Conservation (phyloP, 805 yeast genomes). For the Metschnikowia gelsemii region DNA sequence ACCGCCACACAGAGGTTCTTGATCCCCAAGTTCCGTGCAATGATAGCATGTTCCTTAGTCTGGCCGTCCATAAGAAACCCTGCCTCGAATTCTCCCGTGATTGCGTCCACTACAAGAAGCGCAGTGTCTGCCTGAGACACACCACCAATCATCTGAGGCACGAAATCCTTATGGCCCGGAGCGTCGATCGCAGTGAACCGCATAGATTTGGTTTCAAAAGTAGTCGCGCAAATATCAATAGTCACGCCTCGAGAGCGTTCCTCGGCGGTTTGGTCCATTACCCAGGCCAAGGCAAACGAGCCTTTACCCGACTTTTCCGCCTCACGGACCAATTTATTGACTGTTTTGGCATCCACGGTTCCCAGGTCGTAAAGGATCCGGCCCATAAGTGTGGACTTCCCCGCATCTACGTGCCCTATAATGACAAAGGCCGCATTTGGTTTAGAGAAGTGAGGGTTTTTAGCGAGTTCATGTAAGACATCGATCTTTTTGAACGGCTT, state of each 20-base stretch:
- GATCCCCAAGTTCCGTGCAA: constrained; percentile 69
- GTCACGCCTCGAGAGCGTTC: constrained; percentile 79
- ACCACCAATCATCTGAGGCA: constrained; percentile 85
- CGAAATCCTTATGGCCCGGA: constrained; percentile 81
- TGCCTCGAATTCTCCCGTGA: constrained; percentile 65
- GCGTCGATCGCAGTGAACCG: constrained; percentile 76
- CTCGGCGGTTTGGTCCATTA: constrained; percentile 76
- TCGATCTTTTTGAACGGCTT: constrained; percentile 48
- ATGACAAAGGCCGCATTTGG: constrained; percentile 72
- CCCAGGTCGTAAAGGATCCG: constrained; percentile 65
- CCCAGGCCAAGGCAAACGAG: constrained; percentile 83
- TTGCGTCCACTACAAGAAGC: constrained; percentile 66
- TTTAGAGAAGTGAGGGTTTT: constrained; percentile 37
- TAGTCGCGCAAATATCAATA: constrained; percentile 69
- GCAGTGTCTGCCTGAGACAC: constrained; percentile 78
- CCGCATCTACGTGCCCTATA: constrained; percentile 85
- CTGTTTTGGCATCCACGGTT: constrained; percentile 61
- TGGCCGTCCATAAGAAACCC: constrained; percentile 70
- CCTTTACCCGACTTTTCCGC: constrained; percentile 68
- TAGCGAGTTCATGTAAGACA: constrained; percentile 37
- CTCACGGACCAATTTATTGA: constrained; percentile 62
- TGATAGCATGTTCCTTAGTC: constrained; percentile 72
- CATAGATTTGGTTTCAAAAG: constrained; percentile 54
- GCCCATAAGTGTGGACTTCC: constrained; percentile 80
- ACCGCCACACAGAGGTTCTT: constrained; percentile 58